Evolutionary conservation across 169 alveolate species (phyloP).

Genomic region (Cryptosporidium felis): DNA sequence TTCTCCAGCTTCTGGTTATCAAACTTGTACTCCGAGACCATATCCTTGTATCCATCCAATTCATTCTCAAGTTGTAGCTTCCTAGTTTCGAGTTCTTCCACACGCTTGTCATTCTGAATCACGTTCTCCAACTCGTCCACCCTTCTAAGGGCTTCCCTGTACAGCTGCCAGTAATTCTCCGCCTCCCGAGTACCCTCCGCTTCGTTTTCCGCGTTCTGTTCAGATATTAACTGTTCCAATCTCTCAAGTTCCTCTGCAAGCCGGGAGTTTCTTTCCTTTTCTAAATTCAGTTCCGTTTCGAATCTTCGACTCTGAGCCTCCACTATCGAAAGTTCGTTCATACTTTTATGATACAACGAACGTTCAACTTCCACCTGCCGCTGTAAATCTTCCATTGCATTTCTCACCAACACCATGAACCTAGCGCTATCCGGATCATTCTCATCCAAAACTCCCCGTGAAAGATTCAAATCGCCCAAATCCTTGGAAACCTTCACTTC

Average conservation of each 20-base stretch:
- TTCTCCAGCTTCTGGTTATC: slow-evolving; percentile 11
- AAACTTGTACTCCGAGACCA: slow-evolving; percentile 11
- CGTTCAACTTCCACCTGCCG: slow-evolving; percentile 54
- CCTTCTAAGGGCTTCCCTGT: slow-evolving; percentile 56
- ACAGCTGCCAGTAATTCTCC: slow-evolving; percentile 45
- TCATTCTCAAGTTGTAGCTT: slow-evolving; percentile 14
- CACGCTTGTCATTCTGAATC: background rate
- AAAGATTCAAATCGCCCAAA: background rate
- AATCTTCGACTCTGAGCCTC: slow-evolving; percentile 45
- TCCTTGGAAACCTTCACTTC: slow-evolving; percentile 7
- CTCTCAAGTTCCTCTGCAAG: slow-evolving; percentile 30
- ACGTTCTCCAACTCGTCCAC: slow-evolving; percentile 37
- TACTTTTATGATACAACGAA: slow-evolving; percentile 51
- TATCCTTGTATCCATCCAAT: slow-evolving; percentile 1
- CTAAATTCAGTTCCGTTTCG: slow-evolving; percentile 44
- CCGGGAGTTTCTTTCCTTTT: slow-evolving; percentile 43
- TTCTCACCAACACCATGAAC: slow-evolving; percentile 43
- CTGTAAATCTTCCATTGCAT: slow-evolving; percentile 71
- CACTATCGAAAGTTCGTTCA: slow-evolving; percentile 29
- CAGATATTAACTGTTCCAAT: slow-evolving; percentile 13
- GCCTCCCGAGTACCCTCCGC: background rate
- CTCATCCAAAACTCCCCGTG: slow-evolving; percentile 61
- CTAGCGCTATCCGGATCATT: slow-evolving; percentile 71
- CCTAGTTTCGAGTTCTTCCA: slow-evolving; percentile 1
- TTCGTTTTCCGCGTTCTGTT: slow-evolving; percentile 23